phyloP scores from a whole-genome alignment of 2,329 filamentous ascomycete genomes.

The Penicillium sp. region DNA sequence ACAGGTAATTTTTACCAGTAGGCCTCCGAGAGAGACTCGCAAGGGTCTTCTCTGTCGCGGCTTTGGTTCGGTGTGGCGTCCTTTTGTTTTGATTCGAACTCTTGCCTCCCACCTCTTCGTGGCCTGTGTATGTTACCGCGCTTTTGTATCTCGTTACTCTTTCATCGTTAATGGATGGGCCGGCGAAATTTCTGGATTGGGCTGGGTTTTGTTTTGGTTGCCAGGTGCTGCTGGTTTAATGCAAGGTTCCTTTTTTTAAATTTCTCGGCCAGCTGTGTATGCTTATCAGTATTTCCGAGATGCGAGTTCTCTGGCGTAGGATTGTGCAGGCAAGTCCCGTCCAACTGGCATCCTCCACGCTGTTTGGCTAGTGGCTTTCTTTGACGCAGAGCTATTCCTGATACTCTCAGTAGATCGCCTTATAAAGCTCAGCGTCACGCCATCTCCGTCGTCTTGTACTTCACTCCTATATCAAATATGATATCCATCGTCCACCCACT shows the following conservation, averaged over 20 bases:
- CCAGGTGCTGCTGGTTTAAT: slow-evolving; percentile 30
- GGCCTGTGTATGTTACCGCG: slow-evolving; percentile 7
- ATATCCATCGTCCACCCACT: background rate
- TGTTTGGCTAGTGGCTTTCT: background rate
- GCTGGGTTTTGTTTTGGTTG: slow-evolving; percentile 27
- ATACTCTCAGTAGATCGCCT: background rate
- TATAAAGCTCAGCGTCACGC: background rate
- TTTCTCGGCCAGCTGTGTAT: background rate
- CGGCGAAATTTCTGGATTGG: slow-evolving; percentile 36
- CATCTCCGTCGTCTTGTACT: background rate
- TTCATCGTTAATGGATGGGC: slow-evolving; percentile 32
- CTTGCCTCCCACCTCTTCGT: slow-evolving; percentile 22
- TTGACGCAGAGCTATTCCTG: background rate
- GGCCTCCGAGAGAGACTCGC: background rate
- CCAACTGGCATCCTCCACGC: background rate
- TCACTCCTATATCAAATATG: background rate
- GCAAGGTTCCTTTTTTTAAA: slow-evolving; percentile 18
- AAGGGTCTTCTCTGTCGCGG: background rate
- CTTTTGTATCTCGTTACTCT: slow-evolving; percentile 19
- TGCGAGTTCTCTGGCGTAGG: too few relatives aligned
- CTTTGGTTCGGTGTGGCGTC: slow-evolving; percentile 9
- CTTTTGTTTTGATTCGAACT: slow-evolving; percentile 17
- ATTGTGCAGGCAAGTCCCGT: background rate
- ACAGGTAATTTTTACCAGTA: background rate
- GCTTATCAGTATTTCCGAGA: background rate